Percentiles rank a stretch among this genome's conserved stretches.
These are phyloP conservation scores for Chaetomium sp. DNA, from an alignment of 2,329 filamentous ascomycete species.

Conservation along the genomic window DNA sequence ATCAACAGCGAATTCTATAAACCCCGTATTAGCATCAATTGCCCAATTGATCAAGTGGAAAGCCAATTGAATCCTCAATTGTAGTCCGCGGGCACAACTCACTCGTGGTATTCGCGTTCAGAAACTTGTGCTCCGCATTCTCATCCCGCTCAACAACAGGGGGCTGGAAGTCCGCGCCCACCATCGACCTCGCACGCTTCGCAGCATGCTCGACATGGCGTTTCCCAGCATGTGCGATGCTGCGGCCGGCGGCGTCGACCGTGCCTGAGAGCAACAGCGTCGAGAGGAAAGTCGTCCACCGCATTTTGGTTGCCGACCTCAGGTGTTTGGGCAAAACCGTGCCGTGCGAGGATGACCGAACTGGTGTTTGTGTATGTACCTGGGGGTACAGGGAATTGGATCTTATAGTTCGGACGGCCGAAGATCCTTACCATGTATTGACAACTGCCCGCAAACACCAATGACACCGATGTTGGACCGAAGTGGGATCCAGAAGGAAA, in stretches of 20 bases:
- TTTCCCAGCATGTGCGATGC: constrained; percentile 17
- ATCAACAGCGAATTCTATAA: constrained; percentile 55
- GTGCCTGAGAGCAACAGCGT: constrained; percentile 2
- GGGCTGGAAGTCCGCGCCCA: background rate
- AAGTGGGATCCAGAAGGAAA: no score
- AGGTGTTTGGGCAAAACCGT: no score
- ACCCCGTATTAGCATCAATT: background rate
- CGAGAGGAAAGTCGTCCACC: constrained; percentile 9
- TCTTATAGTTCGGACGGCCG: no score
- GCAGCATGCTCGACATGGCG: constrained; percentile 12
- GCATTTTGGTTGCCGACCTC: constrained; percentile 3
- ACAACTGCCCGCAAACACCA: no score
- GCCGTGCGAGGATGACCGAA: no score
- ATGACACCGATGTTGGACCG: no score
- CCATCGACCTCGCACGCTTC: constrained; percentile 3
- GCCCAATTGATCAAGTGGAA: background rate
- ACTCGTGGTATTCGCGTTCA: constrained; percentile 25
- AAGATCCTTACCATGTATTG: no score
- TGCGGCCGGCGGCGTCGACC: constrained; percentile 12
- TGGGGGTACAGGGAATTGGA: no score
- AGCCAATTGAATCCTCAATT: background rate
- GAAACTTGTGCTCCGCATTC: constrained; percentile 12
- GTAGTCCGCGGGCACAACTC: background rate
- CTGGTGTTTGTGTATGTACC: no score
- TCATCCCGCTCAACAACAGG: background rate